Evolutionary conservation across 75 land plant species (phyloP), one percentile per base, ranked within the genome.

Genomic region (Larix kaempferi): DNA sequence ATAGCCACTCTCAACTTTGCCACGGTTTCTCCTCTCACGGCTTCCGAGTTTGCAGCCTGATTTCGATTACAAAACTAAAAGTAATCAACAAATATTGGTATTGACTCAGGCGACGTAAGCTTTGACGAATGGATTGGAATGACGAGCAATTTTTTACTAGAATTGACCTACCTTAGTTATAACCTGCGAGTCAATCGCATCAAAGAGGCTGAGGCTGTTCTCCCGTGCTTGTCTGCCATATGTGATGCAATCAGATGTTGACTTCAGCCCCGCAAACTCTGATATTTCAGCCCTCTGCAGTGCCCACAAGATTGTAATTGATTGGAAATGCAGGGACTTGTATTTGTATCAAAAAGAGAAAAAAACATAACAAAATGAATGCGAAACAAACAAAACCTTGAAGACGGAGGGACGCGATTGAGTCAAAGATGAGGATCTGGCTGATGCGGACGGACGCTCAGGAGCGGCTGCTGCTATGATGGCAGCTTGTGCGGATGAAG

Each of bases 1-100:
- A 95, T 91, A 26, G 90, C 94, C 54, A 95, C 98, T 86, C 88
- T 93, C 80, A 95, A 69, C 80, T 95, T 93, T n/a, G 98, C 98
- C 61, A 84, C 90, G 7, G 93, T 89, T 61, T 87, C 85, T 54
- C 85, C 87, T 73, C 49, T 92, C 29, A 67, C 80, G 22, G 87
- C 85, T 52, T 77, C 79, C 52, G 84, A 44, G 57, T 78, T 81
- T 37, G 64, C 77, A 56, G 82, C 77, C 92, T 92, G 76, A 73
- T 21, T 49, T 23, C 6, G 4, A 33, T 27, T 21, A n/a, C 8
- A 5, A 16, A 1, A 6, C 25, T 22, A 5, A 2, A 2, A 33
- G 23, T 15, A 12, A 41, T 3, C 12, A 41, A 21, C 13, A 73
- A 26, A 4, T 6, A 39, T 39, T 39, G 5, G 37, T 10, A 54